Base-by-base conservation (phyloP, 140 eudicot genomes). In the Erigeron philadelphicus region DNA sequence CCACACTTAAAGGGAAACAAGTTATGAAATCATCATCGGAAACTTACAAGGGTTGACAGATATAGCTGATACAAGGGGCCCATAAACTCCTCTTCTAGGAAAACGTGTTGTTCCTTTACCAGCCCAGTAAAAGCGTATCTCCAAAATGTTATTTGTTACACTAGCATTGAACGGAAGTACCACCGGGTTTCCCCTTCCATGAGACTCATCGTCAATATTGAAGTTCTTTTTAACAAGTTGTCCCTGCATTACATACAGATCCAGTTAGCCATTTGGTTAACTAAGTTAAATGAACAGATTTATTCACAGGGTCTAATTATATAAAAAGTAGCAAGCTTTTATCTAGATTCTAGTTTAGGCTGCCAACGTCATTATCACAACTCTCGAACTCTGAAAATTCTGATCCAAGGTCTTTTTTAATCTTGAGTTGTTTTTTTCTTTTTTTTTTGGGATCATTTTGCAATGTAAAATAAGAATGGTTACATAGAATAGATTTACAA, bases 61-160 rank as follows among this genome's bases (percentile, higher is more conserved):
- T 43, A 91, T 91, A 74, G 97, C 97, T 35, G 97, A 88, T 69
- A 91, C 64, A 49, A 91, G 89, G 63, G 97, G 88, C 58, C 96
- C 97, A 62, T 91, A 91, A 48, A 80, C 85, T 71, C 97, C 96
- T 79, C 91, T 81, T 70, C 21, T 73, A 25, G 97, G 97, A 75
- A 91, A 77, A 17, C 97, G 88, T 12, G 97, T 82, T 12, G 97
- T 91, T 80, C 97, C 97, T 84, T 79, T 88, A 71, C 97, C 85
- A 23, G 89, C 89, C 97, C 97, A 91, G 25, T 88, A 76, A 80
- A 91, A 86, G 49, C 95, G 80, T 70, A 91, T 86, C 82, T 91
- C 96, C 72, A 91, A 78, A 41, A 81, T 82, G 72, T 79, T 81
- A 75, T 88, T 62, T 4, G 79, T 75, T 73, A 91, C 92, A 8